Evolutionary conservation across 2,329 filamentous ascomycete species (phyloP).

Genomic region (Penicillium sp.): DNA sequence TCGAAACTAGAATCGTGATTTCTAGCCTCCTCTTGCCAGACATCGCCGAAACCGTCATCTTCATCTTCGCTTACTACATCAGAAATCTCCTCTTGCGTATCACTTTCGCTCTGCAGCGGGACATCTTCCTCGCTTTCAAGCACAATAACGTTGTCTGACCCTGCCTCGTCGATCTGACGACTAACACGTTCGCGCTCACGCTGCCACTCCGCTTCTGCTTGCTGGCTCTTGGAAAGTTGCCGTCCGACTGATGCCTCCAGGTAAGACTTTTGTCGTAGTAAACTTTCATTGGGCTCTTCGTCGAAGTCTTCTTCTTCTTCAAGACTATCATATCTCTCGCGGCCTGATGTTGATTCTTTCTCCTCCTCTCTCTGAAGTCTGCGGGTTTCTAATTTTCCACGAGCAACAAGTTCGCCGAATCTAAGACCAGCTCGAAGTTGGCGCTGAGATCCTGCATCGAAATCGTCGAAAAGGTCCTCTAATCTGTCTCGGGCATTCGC

Average conservation of each 20-base stretch:
- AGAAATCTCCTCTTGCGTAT: constrained; percentile 12
- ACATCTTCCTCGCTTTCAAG: constrained; percentile 37
- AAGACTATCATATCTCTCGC: not conserved
- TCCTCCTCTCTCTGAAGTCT: constrained; percentile 1
- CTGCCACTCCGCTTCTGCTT: constrained; percentile 41
- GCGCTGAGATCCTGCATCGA: constrained; percentile 34
- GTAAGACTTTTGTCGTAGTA: constrained; percentile 1
- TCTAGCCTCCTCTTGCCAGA: constrained; percentile 46
- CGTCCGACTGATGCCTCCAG: not conserved
- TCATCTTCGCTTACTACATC: constrained; percentile 19
- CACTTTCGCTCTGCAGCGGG: constrained; percentile 16
- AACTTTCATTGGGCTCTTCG: not conserved
- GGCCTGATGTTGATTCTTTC: constrained; percentile 1
- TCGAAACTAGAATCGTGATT: constrained; percentile 32
- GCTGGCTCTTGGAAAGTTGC: constrained; percentile 22
- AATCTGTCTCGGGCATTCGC: constrained; percentile 26
- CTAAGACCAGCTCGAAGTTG: constrained; percentile 39
- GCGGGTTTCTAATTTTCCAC: constrained; percentile 23
- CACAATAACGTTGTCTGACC: constrained; percentile 41
- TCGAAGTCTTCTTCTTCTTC: not conserved
- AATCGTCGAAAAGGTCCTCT: constrained; percentile 34
- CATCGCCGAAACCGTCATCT: constrained; percentile 43
- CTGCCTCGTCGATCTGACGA: constrained; percentile 41
- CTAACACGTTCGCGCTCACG: constrained; percentile 43
- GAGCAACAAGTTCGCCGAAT: constrained; percentile 42